Conservation (phyloP, 2,329 filamentous ascomycete species). For the Colletotrichum eremochloae region DNA sequence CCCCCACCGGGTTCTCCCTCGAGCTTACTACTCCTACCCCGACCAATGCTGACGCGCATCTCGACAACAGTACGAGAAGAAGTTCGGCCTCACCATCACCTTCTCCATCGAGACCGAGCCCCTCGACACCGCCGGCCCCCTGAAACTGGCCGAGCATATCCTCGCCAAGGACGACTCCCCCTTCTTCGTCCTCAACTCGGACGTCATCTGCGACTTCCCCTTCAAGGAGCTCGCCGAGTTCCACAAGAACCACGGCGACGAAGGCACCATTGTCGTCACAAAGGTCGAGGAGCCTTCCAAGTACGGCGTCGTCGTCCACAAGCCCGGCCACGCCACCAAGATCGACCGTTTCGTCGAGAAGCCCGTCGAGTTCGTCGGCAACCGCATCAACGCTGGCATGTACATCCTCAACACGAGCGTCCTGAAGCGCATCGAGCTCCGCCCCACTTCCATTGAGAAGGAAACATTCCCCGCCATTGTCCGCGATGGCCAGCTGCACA, state of each 20-base stretch:
- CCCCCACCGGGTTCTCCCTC: background rate
- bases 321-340: constrained; percentile 87
- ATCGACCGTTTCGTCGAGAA: constrained; percentile 99
- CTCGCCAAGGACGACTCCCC: constrained; percentile 93
- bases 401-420: constrained; percentile 97
- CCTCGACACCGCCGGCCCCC: constrained; percentile 91
- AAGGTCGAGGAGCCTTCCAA: constrained; percentile 99
- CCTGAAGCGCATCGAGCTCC: constrained; percentile 91
- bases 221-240: constrained; percentile 91
- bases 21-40: background rate
- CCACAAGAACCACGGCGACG: constrained; percentile 92
- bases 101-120: constrained; percentile 98
- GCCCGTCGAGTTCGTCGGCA: constrained; percentile 97
- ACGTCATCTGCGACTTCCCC: constrained; percentile 98
- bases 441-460: constrained; percentile 97
- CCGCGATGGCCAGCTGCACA: constrained; percentile 90
- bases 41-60: constrained; percentile 37
- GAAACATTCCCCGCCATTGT: constrained; percentile 98
- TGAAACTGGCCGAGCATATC: constrained; percentile 94
- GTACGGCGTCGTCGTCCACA: constrained; percentile 98
- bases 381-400: constrained; percentile 98
- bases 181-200: constrained; percentile 98
- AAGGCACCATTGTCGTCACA: constrained; percentile 97
- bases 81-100: constrained; percentile 94
- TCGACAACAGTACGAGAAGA: constrained; percentile 80